A percentile compares a stretch with the other conserved stretches of the same genome.
These are phyloP conservation scores for Cinchona pubescens DNA, from an alignment of 257 asterid species.

Conservation along the genomic window DNA sequence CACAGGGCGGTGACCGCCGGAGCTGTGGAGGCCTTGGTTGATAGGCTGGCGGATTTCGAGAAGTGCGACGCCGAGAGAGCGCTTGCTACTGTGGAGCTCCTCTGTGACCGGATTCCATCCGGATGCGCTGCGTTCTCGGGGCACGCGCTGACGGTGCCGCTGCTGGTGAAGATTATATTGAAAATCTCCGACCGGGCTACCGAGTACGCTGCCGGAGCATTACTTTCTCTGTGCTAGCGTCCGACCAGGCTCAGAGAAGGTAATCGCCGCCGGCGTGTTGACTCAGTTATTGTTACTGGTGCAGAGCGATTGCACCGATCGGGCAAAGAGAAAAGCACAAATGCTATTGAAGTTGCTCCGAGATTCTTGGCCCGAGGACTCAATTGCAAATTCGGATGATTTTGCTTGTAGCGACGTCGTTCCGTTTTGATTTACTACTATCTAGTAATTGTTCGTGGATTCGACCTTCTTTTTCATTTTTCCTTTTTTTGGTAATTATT, in stretches of 20 bases:
- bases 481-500: not conserved
- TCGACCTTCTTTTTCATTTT: not conserved
- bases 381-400: slow-evolving; percentile 61
- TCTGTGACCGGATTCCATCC: slow-evolving; percentile 68
- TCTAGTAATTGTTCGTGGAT: not conserved
- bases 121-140: slow-evolving; percentile 71
- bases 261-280: slow-evolving; percentile 77
- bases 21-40: slow-evolving; percentile 65
- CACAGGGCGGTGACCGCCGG: slow-evolving; percentile 80
- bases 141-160: slow-evolving; percentile 80
- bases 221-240: slow-evolving; percentile 68
- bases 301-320: slow-evolving; percentile 96
- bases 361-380: slow-evolving; percentile 76
- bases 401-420: slow-evolving; percentile 76
- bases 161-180: slow-evolving; percentile 66
- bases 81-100: slow-evolving; percentile 89
- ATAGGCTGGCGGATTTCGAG: slow-evolving; percentile 64
- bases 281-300: slow-evolving; percentile 75
- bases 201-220: slow-evolving; percentile 93
- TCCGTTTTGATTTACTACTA: slow-evolving; percentile 34
- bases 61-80: slow-evolving; percentile 94
- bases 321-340: slow-evolving; percentile 94
- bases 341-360: slow-evolving; percentile 78
- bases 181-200: slow-evolving; percentile 90
- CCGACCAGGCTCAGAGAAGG: slow-evolving; percentile 62